These are phyloP conservation scores for Backusella psychrophila DNA, from an alignment of 192 early-diverging fungal genomes.

Conservation along the genomic window DNA sequence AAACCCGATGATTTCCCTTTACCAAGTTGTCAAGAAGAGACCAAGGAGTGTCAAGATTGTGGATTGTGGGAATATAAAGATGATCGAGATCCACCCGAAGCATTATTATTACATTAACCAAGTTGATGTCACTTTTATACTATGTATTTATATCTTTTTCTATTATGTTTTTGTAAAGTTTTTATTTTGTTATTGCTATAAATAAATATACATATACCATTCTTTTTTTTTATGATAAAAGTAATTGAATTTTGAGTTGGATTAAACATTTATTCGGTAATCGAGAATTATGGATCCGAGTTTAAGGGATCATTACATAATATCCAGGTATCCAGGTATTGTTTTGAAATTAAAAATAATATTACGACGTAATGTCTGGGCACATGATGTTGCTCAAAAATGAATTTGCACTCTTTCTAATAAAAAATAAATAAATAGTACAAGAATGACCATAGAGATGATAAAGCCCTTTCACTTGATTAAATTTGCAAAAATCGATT, in stretches of 20 bases:
- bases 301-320: neutral
- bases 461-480: too few relatives aligned
- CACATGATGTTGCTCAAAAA: neutral
- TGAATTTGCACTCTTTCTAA: neutral
- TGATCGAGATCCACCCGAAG: conserved; percentile 12
- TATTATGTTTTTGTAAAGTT: neutral
- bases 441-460: too few relatives aligned
- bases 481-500: too few relatives aligned
- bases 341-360: neutral
- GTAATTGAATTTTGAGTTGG: too few relatives aligned
- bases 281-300: neutral
- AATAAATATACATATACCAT: neutral
- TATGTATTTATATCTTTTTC: neutral
- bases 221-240: too few relatives aligned
- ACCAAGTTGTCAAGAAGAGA: conserved; percentile 29
- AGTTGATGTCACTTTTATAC: neutral
- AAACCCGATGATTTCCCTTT: conserved; percentile 36
- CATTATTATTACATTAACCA: neutral
- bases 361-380: neutral
- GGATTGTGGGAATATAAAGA: conserved; percentile 64
- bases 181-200: neutral
- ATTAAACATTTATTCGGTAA: too few relatives aligned
- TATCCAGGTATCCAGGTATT: neutral
- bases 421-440: too few relatives aligned
- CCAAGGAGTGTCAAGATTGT: conserved; percentile 70